Evolutionary conservation across 305 asterid species (phyloP).

Genomic region (Fraxinus latifolia): DNA sequence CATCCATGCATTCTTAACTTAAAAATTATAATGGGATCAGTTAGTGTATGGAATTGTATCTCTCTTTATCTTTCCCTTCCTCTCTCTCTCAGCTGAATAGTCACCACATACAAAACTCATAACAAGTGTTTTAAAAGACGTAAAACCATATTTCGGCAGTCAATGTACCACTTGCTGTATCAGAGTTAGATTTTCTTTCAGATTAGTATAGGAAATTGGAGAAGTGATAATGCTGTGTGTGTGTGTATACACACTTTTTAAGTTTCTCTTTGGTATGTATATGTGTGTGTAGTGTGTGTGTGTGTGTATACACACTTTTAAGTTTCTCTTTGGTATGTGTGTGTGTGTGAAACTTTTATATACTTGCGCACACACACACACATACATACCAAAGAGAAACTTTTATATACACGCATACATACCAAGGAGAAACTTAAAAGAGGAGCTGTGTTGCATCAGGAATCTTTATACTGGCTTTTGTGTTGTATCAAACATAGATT

Average conservation of each 20-base stretch:
- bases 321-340: no score
- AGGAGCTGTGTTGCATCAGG: neutral
- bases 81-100: neutral
- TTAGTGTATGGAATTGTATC: neutral
- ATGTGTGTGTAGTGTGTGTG: no score
- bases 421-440: neutral
- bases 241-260: no score
- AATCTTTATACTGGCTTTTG: neutral
- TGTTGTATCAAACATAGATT: neutral
- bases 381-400: neutral
- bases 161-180: neutral
- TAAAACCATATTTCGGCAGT: neutral
- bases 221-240: neutral
- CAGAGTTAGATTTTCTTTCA: neutral
- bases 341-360: no score
- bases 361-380: no score
- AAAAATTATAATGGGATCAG: neutral
- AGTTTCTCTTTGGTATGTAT: no score
- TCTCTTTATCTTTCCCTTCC: neutral
- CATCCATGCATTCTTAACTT: neutral
- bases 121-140: neutral
- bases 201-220: neutral
- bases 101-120: neutral
- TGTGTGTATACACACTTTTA: no score
- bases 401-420: no score